Conservation (phyloP, 352 stramenopile genomes). For the Blastocystis sp. region DNA sequence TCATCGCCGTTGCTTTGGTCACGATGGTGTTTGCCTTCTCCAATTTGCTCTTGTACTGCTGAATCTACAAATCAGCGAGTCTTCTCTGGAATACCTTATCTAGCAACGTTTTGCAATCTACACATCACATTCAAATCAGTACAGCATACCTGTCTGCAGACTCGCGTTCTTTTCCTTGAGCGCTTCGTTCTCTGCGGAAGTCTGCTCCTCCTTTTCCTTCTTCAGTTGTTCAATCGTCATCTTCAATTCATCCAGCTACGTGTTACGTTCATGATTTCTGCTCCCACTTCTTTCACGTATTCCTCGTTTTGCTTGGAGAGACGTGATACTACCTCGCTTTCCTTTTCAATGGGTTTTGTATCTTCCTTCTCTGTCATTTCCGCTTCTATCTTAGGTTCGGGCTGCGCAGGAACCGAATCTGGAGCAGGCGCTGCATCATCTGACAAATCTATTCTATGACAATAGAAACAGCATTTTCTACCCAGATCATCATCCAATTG, state of each 20-base stretch:
- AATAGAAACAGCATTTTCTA: background rate
- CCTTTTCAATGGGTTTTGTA: background rate
- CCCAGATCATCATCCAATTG: constrained; percentile 62
- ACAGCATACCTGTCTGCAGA: constrained; percentile 37
- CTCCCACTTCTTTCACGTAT: constrained; percentile 13
- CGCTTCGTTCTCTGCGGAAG: constrained; percentile 13
- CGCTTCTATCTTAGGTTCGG: background rate
- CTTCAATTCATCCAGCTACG: constrained; percentile 19
- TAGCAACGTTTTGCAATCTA: constrained; percentile 50
- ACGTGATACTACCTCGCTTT: background rate
- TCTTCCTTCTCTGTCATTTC: constrained; percentile 10
- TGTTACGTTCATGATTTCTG: background rate
- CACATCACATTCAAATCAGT: background rate
- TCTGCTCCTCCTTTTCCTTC: background rate
- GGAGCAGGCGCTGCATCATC: constrained; percentile 3
- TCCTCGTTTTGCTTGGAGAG: constrained; percentile 33
- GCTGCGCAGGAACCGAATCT: background rate
- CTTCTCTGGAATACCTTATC: constrained; percentile 7
- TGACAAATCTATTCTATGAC: background rate
- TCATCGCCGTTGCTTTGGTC: constrained; percentile 55
- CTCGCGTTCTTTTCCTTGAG: constrained; percentile 13
- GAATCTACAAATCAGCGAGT: constrained; percentile 36
- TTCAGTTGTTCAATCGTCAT: background rate
- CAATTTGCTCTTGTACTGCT: constrained; percentile 52
- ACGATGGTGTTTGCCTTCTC: constrained; percentile 54